Conservation (phyloP, 2,329 filamentous ascomycete genomes). For the Botrytis deweyae region DNA sequence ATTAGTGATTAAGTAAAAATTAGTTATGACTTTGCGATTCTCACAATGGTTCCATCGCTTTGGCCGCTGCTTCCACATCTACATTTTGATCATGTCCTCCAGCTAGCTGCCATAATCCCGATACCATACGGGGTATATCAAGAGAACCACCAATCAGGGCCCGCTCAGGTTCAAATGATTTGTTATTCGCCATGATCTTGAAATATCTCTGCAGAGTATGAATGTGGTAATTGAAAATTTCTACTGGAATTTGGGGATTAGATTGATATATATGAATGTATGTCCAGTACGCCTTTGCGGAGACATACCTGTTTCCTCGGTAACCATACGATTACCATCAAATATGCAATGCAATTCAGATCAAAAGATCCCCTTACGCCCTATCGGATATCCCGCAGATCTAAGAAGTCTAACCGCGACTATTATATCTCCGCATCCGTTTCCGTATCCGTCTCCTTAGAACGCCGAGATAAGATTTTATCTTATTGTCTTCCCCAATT, state of each 20-base stretch:
- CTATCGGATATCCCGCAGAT: neutral
- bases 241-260: neutral
- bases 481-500: neutral
- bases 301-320: neutral
- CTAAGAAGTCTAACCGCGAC: neutral
- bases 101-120: conserved; percentile 28
- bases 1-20: neutral
- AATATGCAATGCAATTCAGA: neutral
- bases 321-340: neutral
- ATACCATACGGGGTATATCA: conserved; percentile 27
- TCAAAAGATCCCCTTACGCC: neutral
- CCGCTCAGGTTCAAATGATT: neutral
- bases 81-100: conserved; percentile 27
- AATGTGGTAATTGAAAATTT: neutral
- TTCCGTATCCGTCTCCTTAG: neutral
- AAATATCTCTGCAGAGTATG: neutral
- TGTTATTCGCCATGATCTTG: neutral
- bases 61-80: conserved; percentile 22
- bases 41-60: conserved; percentile 25
- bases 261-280: neutral
- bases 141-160: conserved; percentile 18
- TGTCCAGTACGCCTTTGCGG: neutral
- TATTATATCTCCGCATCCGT: neutral
- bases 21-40: neutral
- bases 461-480: neutral